Conservation (phyloP, 2,329 filamentous ascomycete genomes). For the Hypoxylon sp. region DNA sequence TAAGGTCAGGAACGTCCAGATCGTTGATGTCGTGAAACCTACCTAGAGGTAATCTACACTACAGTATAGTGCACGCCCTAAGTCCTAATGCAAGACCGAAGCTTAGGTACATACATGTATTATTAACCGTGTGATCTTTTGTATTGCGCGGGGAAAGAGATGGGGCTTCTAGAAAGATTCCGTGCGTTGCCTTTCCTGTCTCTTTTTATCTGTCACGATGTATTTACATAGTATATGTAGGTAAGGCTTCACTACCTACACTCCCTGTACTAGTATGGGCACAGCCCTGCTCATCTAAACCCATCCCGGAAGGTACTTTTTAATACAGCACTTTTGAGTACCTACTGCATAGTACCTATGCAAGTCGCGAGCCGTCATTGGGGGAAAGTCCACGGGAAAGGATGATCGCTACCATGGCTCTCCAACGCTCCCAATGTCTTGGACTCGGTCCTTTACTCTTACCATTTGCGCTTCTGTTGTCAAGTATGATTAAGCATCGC, state of each 20-base stretch:
- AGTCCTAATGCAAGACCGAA: not conserved
- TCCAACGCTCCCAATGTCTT: slow-evolving; percentile 22
- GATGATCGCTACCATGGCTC: slow-evolving; percentile 14
- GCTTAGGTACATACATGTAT: not conserved
- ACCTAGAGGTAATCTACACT: not conserved
- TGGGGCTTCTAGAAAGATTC: slow-evolving; percentile 32
- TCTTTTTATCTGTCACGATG: not conserved
- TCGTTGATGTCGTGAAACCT: slow-evolving; percentile 12
- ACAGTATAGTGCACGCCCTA: not conserved
- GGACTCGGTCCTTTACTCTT: slow-evolving; percentile 9
- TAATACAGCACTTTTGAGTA: not conserved
- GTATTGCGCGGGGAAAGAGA: slow-evolving; percentile 5
- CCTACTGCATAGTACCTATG: not conserved
- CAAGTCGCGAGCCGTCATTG: slow-evolving; percentile 7
- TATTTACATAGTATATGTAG: not conserved
- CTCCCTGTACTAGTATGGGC: no score
- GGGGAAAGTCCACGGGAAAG: not conserved
- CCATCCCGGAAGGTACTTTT: slow-evolving; percentile 25
- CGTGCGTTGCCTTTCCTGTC: slow-evolving; percentile 1
- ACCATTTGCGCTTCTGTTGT: slow-evolving; percentile 10
- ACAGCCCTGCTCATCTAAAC: slow-evolving; percentile 9
- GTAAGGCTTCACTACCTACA: no score
- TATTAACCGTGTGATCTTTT: slow-evolving; percentile 11
- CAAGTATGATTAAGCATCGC: slow-evolving; percentile 1
- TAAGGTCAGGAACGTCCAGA: not conserved